phyloP scores from a whole-genome alignment of 306 rosid genomes.

The Vigna mungo region DNA sequence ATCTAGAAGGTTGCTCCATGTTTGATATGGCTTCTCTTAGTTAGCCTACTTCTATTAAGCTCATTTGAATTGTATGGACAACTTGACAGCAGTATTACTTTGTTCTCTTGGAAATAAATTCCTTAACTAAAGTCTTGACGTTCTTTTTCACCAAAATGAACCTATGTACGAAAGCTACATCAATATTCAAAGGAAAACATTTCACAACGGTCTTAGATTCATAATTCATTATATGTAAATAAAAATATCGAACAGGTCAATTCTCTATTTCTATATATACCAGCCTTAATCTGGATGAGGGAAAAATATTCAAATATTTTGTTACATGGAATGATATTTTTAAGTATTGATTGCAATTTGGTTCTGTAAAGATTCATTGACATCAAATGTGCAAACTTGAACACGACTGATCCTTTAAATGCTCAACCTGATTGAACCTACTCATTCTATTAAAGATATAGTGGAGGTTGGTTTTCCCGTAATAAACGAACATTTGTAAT shows the following conservation, averaged over 20 bases:
- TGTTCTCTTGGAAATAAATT: neutral
- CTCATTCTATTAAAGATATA: neutral
- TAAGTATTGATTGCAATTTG: neutral
- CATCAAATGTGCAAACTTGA: slow-evolving; percentile 17
- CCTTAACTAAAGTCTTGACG: neutral
- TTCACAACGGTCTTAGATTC: neutral
- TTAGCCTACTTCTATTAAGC: neutral
- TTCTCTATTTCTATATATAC: neutral
- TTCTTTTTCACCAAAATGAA: neutral
- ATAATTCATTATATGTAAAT: neutral
- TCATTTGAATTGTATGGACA: neutral
- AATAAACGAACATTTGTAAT: neutral
- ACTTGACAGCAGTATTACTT: neutral
- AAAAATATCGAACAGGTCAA: neutral
- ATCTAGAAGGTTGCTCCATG: too few species aligned
- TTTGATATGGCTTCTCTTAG: neutral
- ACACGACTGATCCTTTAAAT: neutral
- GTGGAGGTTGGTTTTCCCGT: slow-evolving; percentile 30
- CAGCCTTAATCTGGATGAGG: neutral
- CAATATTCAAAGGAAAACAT: neutral
- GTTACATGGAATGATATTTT: neutral
- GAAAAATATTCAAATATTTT: neutral
- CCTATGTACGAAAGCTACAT: neutral
- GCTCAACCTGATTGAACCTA: neutral
- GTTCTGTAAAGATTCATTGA: neutral